Conservation (phyloP, 495 filamentous ascomycete genomes). For the Xylona heveae region DNA sequence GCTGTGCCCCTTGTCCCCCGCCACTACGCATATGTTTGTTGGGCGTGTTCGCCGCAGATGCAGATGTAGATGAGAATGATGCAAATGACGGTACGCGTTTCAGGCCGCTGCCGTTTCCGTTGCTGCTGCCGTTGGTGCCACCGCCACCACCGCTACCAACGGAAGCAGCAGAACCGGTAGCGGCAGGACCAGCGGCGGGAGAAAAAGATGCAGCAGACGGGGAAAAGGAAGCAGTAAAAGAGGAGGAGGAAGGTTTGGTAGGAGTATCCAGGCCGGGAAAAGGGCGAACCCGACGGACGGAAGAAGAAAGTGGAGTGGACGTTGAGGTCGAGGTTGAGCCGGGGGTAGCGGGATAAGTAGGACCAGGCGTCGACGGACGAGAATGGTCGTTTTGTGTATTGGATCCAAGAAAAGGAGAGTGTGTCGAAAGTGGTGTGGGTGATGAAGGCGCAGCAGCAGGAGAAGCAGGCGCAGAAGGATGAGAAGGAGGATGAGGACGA, state of each 20-base stretch:
- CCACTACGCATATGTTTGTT: too few species aligned
- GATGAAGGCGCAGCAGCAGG: conserved; percentile 9
- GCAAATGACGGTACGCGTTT: conserved; percentile 22
- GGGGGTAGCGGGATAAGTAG: conserved; percentile 1
- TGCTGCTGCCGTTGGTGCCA: conserved; percentile 3
- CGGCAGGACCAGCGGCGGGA: too few species aligned
- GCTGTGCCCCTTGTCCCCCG: too few species aligned
- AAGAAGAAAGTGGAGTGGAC: too few species aligned
- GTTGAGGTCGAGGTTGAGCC: neutral
- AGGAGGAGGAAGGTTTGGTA: too few species aligned
- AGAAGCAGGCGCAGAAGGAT: conserved; percentile 5
- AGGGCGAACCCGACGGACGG: neutral
- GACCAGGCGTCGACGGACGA: conserved; percentile 7
- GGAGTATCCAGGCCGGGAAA: conserved; percentile 1
- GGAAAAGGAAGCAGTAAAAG: too few species aligned
- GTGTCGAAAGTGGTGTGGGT: too few species aligned
- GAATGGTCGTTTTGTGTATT: too few species aligned
- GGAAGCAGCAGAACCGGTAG: too few species aligned
- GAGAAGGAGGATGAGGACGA: conserved; percentile 8
- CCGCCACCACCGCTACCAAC: too few species aligned
- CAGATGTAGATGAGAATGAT: conserved; percentile 19
- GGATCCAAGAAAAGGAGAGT: too few species aligned
- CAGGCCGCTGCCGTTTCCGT: conserved; percentile 2
- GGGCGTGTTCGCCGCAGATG: conserved; percentile 7
- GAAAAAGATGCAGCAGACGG: too few species aligned